These are phyloP conservation scores for Phytophthora uliginosa DNA, from an alignment of 352 stramenopile species.

Conservation along the genomic window DNA sequence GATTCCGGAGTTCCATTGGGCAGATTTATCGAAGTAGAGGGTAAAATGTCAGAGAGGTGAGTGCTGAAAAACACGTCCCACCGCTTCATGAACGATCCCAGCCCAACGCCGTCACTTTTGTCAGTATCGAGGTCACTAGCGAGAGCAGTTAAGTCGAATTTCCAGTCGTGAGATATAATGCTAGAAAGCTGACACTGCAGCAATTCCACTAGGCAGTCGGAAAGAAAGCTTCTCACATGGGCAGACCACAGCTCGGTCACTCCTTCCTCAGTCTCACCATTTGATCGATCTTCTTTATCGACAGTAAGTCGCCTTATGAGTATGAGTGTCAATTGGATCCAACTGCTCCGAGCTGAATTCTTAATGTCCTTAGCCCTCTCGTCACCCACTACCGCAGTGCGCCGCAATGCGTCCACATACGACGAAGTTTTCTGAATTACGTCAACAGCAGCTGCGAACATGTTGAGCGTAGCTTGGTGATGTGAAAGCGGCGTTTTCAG, in stretches of 20 bases:
- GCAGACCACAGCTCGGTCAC: conserved; percentile 20
- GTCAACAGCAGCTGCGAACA: conserved; percentile 33
- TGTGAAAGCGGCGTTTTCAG: conserved; percentile 20
- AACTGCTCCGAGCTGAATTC: conserved; percentile 20
- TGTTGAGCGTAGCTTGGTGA: conserved; percentile 17
- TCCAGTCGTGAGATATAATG: conserved; percentile 55
- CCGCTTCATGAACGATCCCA: conserved; percentile 18
- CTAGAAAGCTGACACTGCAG: conserved; percentile 41
- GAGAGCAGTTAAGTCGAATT: conserved; percentile 42
- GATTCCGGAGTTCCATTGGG: conserved; percentile 15
- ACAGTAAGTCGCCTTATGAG: conserved; percentile 17
- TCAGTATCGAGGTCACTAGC: not conserved
- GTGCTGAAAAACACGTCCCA: conserved; percentile 41
- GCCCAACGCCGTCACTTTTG: not conserved
- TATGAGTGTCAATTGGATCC: conserved; percentile 29
- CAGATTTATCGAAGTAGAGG: conserved; percentile 26
- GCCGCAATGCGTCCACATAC: conserved; percentile 19
- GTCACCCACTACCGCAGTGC: conserved; percentile 10
- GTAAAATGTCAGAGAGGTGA: conserved; percentile 50
- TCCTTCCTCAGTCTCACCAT: conserved; percentile 4
- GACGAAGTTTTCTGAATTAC: conserved; percentile 32
- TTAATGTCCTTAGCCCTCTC: conserved; percentile 22
- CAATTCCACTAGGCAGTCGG: conserved; percentile 31
- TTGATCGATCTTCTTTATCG: conserved; percentile 3
- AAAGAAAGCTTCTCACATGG: conserved; percentile 36